Base-by-base conservation (phyloP, 176 grass and related monocot genomes). In the Carex kokanica region DNA sequence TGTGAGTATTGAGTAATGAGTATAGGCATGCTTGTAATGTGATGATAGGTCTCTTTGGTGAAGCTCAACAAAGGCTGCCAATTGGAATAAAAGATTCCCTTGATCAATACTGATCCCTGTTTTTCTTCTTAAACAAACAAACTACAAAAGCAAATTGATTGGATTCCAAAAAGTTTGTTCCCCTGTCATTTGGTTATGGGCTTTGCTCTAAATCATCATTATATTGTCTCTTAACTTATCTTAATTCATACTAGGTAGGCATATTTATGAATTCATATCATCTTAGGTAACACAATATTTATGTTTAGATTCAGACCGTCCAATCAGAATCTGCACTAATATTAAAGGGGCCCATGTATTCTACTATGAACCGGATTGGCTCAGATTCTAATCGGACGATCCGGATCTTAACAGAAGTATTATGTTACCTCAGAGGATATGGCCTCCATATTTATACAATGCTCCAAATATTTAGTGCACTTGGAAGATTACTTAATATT, bases 51-150 rank as follows among this genome's bases (percentile, higher is more conserved):
- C 38, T 67, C 80, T 82, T 82, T 47, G 38, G 60, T 82, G 21
- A 45, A 82, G 14, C 14, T 67, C 80, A 79, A 60, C 43, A 64
- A 82, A 82, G 36, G 62, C 43, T 64, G 60, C 40, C 23, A 49
- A 27, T 31, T 43, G 32, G 58, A 80, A 80, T 62, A 80, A 80
- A 80, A 80, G 80, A 82, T 82, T 82, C 59, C 47, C n/a, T 60
- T 51, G 36, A 20, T 17, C 34, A 69, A 66, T 41, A 36, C 65
- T 40, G 65, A 17, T 55, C 47, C 23, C 49, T 77, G 45, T 77
- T 49, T 53, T 77, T 54, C 47, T 23, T 24, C 29, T 23, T 29
- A 15, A 17, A 7, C 3, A 77, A 77, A 77, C 23, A 12, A 77
- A 55, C 72, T 6, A 77, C 13, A 77, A 54, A 77, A 77, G 36